phyloP scores from a whole-genome alignment of 768 basidiomycete species.

The Tulasnella sp. region DNA sequence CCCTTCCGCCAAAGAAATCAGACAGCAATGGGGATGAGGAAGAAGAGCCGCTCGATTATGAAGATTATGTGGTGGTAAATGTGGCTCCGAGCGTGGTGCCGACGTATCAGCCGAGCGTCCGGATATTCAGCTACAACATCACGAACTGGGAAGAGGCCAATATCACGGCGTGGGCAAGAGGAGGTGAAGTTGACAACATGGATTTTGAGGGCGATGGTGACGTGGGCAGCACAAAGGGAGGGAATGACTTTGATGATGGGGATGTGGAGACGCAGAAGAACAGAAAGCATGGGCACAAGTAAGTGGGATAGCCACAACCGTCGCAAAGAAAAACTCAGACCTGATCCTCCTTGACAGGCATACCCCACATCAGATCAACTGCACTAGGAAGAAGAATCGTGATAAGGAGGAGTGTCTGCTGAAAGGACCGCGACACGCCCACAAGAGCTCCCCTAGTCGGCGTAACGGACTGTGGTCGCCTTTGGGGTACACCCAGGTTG shows the following conservation, averaged over 20 bases:
- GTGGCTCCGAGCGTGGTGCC: constrained; percentile 76
- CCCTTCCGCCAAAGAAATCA: constrained; percentile 35
- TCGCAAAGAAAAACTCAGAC: background rate
- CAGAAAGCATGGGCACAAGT: constrained; percentile 39
- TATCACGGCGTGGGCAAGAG: background rate
- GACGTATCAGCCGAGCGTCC: constrained; percentile 74
- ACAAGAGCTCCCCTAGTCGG: constrained; percentile 57
- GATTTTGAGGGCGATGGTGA: constrained; percentile 12
- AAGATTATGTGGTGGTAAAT: constrained; percentile 65
- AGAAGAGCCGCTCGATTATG: constrained; percentile 39
- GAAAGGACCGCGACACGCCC: constrained; percentile 49
- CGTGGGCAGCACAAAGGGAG: no score
- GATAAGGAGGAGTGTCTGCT: constrained; percentile 54
- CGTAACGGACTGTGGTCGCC: constrained; percentile 60
- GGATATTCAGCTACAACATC: constrained; percentile 74
- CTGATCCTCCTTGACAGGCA: background rate
- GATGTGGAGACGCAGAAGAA: constrained; percentile 21
- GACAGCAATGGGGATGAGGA: background rate
- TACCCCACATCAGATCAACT: constrained; percentile 32
- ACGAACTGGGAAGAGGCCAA: constrained; percentile 28
- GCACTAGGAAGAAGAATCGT: constrained; percentile 40
- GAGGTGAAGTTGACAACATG: constrained; percentile 2
- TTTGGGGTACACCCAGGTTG: constrained; percentile 77
- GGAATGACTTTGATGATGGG: constrained; percentile 16
- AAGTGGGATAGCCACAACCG: background rate